These are phyloP conservation scores for Tuber melanosporum DNA, from an alignment of 495 filamentous ascomycete genomes.

Conservation along the genomic window DNA sequence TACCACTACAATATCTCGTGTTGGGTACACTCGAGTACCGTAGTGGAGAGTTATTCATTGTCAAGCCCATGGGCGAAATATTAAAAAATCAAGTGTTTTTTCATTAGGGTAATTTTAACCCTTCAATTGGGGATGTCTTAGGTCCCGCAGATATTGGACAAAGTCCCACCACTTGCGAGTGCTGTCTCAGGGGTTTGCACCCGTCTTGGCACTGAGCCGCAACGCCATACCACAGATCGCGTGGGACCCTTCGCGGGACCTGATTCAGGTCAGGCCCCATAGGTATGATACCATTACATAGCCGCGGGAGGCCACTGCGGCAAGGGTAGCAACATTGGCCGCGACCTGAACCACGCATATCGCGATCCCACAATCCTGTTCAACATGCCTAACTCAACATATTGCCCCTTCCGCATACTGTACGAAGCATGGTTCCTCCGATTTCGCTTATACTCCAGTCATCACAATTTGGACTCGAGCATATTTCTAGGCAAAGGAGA, in stretches of 20 bases:
- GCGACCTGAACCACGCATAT: neutral
- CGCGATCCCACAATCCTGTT: neutral
- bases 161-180: neutral
- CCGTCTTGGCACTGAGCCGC: neutral
- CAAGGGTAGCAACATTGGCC: neutral
- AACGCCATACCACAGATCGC: neutral
- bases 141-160: neutral
- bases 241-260: neutral
- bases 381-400: neutral
- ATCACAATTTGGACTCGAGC: neutral
- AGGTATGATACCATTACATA: neutral
- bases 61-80: neutral
- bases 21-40: neutral
- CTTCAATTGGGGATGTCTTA: neutral
- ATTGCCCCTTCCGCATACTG: neutral
- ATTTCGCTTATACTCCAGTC: neutral
- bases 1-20: neutral
- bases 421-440: neutral
- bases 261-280: neutral
- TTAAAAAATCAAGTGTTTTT: neutral
- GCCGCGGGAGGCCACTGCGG: neutral
- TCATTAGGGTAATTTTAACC: neutral
- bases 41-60: neutral
- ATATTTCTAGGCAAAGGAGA: neutral
- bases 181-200: neutral